These are phyloP conservation scores for Rhodomyrtus psidioides DNA, from an alignment of 441 rosid genomes.

Conservation along the genomic window DNA sequence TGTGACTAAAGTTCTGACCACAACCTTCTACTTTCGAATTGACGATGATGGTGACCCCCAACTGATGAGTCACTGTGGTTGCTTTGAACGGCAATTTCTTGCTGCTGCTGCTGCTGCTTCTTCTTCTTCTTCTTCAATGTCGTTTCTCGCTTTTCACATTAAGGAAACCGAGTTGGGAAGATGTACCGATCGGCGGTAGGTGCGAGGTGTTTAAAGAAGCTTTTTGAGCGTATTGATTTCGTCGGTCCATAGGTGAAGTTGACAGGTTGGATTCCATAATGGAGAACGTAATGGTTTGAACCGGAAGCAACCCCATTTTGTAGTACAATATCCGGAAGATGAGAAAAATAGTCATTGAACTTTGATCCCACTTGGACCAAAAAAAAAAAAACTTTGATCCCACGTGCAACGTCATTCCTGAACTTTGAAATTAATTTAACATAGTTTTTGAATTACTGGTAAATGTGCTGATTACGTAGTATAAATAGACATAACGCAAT, in stretches of 20 bases:
- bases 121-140: background rate
- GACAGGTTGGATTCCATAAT: background rate
- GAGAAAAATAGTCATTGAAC: no score
- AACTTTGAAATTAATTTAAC: no score
- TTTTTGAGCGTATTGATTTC: background rate
- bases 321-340: background rate
- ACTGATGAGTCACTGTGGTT: background rate
- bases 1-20: background rate
- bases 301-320: background rate
- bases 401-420: fast-evolving
- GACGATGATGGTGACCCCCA: background rate
- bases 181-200: background rate
- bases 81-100: background rate
- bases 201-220: background rate
- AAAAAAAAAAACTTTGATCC: no score
- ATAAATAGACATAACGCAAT: no score
- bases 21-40: background rate
- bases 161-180: background rate
- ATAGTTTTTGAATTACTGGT: no score
- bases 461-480: no score
- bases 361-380: no score
- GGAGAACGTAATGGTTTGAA: background rate
- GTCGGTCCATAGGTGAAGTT: background rate
- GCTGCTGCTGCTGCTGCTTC: no score
- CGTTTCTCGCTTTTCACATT: background rate